Conservation (phyloP, 2,329 filamentous ascomycete species). For the Ophiocordyceps camponoti-leonardi region DNA sequence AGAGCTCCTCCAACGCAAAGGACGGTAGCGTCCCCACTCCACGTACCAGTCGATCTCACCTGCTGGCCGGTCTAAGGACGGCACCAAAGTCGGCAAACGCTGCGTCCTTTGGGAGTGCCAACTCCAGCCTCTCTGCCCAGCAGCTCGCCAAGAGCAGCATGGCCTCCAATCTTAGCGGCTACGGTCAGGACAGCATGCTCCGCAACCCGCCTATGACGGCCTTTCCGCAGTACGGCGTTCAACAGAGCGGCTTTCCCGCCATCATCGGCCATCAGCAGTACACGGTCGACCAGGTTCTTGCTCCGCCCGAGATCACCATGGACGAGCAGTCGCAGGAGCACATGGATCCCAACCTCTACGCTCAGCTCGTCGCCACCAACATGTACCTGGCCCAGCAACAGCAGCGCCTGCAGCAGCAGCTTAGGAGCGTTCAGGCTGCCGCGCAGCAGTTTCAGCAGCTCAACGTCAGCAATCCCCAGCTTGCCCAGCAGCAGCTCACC, state of each 20-base stretch:
- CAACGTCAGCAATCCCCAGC: slow-evolving; percentile 40
- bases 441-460: slow-evolving; percentile 70
- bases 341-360: slow-evolving; percentile 75
- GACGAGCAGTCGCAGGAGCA: slow-evolving; percentile 50
- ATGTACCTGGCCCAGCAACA: slow-evolving; percentile 87
- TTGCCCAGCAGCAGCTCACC: slow-evolving; percentile 29
- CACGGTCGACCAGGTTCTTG: slow-evolving; percentile 79
- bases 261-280: slow-evolving; percentile 28
- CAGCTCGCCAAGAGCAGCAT: slow-evolving; percentile 27
- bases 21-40: slow-evolving; percentile 62
- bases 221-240: slow-evolving; percentile 27
- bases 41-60: slow-evolving; percentile 83
- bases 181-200: slow-evolving; percentile 22
- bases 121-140: slow-evolving; percentile 27
- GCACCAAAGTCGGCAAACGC: slow-evolving; percentile 74
- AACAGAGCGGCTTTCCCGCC: slow-evolving; percentile 13
- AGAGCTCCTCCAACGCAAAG: slow-evolving; percentile 47
- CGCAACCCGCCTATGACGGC: slow-evolving; percentile 39
- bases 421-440: slow-evolving; percentile 66
- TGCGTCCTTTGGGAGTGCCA: slow-evolving; percentile 49
- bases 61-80: slow-evolving; percentile 83
- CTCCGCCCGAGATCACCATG: slow-evolving; percentile 65
- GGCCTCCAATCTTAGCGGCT: slow-evolving; percentile 24
- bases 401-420: slow-evolving; percentile 84
- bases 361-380: slow-evolving; percentile 81